Percentiles rank a stretch among this genome's conserved stretches.
Conservation (phyloP, 2,329 filamentous ascomycete genomes). For the Colletotrichum sp. region DNA sequence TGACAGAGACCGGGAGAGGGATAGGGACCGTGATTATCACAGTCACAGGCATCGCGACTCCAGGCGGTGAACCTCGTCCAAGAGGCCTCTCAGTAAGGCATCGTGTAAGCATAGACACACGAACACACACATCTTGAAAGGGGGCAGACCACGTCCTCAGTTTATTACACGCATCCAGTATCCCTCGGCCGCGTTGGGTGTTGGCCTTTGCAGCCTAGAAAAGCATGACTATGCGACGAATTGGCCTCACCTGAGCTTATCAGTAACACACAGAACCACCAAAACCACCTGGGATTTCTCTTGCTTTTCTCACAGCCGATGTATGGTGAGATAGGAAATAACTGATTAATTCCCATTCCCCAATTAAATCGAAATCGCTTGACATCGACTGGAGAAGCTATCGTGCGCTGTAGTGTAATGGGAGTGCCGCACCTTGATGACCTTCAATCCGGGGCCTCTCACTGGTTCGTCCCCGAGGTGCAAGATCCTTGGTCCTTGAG, state of each 20-base stretch:
- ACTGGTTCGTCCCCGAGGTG: neutral
- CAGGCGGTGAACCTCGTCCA: neutral
- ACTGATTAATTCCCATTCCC: neutral
- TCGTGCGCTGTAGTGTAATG: neutral
- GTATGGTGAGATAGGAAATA: neutral
- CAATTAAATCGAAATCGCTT: neutral
- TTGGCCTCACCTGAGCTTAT: neutral
- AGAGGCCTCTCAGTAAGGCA: neutral
- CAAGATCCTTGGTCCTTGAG: slow-evolving; percentile 7
- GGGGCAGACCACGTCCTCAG: neutral
- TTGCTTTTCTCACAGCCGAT: neutral
- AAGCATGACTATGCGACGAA: neutral
- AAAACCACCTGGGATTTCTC: neutral
- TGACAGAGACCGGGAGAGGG: slow-evolving; percentile 34
- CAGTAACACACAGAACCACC: neutral
- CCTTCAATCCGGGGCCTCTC: neutral
- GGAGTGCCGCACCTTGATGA: neutral
- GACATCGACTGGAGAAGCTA: neutral
- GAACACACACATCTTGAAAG: neutral
- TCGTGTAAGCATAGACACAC: neutral
- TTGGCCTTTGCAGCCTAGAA: neutral
- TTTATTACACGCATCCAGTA: neutral
- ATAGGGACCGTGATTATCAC: slow-evolving; percentile 13
- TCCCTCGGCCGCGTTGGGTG: neutral
- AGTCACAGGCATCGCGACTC: slow-evolving; percentile 19